Evolutionary conservation across 2,329 filamentous ascomycete species (phyloP).

Genomic region (Exserohilum rostratum): DNA sequence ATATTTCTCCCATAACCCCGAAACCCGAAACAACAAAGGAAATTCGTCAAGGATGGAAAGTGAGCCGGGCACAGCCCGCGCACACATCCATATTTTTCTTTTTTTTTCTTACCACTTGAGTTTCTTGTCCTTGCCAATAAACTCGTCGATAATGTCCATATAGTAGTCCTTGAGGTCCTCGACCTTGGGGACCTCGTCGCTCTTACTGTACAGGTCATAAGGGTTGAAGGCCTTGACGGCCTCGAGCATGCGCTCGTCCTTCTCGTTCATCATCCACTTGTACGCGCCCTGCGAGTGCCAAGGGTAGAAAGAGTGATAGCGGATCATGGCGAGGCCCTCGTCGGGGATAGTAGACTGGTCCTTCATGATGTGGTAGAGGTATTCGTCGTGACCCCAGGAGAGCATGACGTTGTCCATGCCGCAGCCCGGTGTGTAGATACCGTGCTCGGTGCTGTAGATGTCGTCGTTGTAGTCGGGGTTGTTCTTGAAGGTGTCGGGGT

Average conservation of each 20-base stretch:
- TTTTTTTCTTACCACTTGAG: constrained; percentile 67
- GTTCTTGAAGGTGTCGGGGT: constrained; percentile 74
- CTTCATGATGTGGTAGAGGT: constrained; percentile 85
- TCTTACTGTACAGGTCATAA: constrained; percentile 92
- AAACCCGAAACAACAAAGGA: neutral
- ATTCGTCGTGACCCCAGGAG: constrained; percentile 89
- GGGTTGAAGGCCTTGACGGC: constrained; percentile 88
- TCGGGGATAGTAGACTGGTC: constrained; percentile 78
- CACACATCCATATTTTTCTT: no score
- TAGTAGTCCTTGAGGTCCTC: constrained; percentile 73
- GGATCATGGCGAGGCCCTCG: constrained; percentile 89
- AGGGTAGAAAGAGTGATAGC: constrained; percentile 91
- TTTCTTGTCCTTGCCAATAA: constrained; percentile 68
- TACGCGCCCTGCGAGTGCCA: constrained; percentile 88
- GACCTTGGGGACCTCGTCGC: constrained; percentile 75
- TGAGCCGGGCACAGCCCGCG: neutral
- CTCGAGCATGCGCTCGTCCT: constrained; percentile 78
- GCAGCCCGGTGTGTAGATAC: constrained; percentile 80
- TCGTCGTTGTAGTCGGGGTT: constrained; percentile 77
- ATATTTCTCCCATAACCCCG: neutral
- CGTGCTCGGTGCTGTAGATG: constrained; percentile 75
- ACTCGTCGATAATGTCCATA: constrained; percentile 67
- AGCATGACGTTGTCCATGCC: constrained; percentile 89
- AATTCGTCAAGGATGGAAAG: neutral
- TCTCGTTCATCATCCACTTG: constrained; percentile 78